These are phyloP conservation scores for Pseudogymnoascus sp. DNA, from an alignment of 2,329 filamentous ascomycete species.

Conservation along the genomic window DNA sequence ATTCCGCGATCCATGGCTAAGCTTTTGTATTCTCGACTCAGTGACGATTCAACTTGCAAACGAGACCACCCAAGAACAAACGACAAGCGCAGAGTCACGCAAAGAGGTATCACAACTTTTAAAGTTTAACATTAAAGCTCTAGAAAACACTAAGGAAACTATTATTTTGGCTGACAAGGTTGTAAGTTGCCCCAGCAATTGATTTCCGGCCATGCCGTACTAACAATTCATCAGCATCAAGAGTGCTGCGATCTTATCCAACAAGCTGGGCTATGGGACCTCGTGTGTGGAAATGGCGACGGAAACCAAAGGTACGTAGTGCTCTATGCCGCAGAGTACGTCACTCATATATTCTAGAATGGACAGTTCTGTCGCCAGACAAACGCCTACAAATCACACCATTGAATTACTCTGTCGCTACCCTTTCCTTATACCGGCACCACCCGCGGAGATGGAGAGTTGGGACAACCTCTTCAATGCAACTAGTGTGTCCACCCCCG, in stretches of 20 bases:
- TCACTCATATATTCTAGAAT: neutral
- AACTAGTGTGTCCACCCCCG: neutral
- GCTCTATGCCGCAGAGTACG: neutral
- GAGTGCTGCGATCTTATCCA: slow-evolving; percentile 1
- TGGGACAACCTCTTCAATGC: slow-evolving; percentile 11
- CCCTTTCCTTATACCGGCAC: slow-evolving; percentile 8
- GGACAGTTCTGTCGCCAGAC: neutral
- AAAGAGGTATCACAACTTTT: neutral
- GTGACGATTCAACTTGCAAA: neutral
- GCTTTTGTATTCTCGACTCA: slow-evolving; percentile 7
- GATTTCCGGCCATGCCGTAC: neutral
- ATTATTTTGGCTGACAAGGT: slow-evolving; percentile 4
- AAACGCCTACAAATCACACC: neutral
- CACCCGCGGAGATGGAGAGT: neutral
- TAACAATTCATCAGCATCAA: neutral
- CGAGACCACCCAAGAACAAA: neutral
- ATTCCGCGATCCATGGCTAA: slow-evolving; percentile 8
- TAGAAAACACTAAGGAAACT: neutral
- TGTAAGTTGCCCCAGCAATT: neutral
- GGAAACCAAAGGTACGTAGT: neutral
- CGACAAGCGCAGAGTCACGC: neutral
- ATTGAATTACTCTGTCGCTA: slow-evolving; percentile 6
- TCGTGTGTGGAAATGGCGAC: neutral
- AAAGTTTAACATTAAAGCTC: slow-evolving; percentile 1
- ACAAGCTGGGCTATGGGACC: neutral